Evolutionary conservation across 106 monocot species (phyloP), one percentile per base, ranked within the genome.

Genomic region (Alisma plantagoaquatica): DNA sequence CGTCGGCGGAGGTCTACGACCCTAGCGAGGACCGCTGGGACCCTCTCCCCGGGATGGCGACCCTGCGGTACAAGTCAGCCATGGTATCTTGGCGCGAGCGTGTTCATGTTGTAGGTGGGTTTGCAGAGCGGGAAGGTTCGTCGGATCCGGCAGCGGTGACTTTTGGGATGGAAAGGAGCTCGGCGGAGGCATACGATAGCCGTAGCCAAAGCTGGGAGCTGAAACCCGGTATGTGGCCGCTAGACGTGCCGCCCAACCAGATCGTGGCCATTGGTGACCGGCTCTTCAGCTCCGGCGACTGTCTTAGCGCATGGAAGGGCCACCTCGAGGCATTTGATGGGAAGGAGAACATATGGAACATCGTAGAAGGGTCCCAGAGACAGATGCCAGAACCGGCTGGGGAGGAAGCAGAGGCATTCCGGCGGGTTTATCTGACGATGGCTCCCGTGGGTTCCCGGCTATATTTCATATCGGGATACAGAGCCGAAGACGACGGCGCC

Each of bases 161-260:
- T 17, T 61, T 43, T 3, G n/a, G 3, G 29, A 57, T 75, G 64
- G 70, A 70, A 38, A 22, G 75, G 51, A 70, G 75, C 59, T 75
- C 75, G 4, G 75, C 70, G 0, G 75, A 75, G 75, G 75, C 52
- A 19, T 76, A 46, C 30, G 53, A 76, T 9, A 47, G 16, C 11
- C 54, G 19, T 41, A 19, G 38, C 16, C 47, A 65, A 7, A 43
- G 38, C 20, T 76, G 70, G 75, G 65, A 70, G 30, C 53, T 76
- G 12, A 31, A 59, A 20, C 58, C 69, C 24, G 57, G 69, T 23
- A 75, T 75, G 75, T 70, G 75, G 75, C 70, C 63, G 75, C 52
- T 75, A 11, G 75, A 75, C 44, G 75, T 70, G 47, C 75, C 75
- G 17, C 75, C 75, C 2, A 75, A 70, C 53, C 75, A 75, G 51